Conservation (phyloP, 148 eudicot genomes). For the Amaranthus palmeri region DNA sequence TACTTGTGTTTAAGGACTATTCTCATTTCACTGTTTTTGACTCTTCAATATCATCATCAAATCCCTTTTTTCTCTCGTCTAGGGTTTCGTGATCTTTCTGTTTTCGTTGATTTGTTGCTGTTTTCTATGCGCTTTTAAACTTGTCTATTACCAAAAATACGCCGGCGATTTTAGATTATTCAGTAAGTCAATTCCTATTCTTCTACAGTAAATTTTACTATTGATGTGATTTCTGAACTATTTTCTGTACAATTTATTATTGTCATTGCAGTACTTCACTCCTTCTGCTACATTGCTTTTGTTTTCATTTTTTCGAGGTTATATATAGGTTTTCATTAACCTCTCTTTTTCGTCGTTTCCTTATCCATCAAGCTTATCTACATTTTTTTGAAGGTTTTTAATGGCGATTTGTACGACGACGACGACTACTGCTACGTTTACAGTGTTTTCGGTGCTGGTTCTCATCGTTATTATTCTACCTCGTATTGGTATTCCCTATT, state of each 20-base stretch:
- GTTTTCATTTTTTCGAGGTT: conserved; percentile 20
- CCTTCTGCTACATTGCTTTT: not conserved
- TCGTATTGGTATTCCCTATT: conserved; percentile 29
- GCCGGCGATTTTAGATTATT: no score
- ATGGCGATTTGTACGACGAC: conserved; percentile 14
- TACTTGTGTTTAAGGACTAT: no score
- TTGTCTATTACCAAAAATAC: not conserved
- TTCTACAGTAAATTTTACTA: no score
- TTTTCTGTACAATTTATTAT: not conserved
- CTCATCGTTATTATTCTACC: conserved; percentile 17
- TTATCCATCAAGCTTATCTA: conserved; percentile 10
- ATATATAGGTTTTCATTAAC: not conserved
- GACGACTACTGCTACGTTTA: conserved; percentile 1
- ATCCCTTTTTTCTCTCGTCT: conserved; percentile 17
- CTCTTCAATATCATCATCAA: not conserved
- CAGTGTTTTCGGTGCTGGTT: conserved; percentile 29
- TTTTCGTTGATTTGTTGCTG: not conserved
- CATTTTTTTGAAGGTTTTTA: conserved; percentile 1
- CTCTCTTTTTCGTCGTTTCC: conserved; percentile 8
- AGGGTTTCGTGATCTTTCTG: no score
- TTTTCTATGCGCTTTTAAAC: not conserved
- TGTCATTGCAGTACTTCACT: not conserved
- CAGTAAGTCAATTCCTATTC: no score
- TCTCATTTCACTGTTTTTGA: no score
- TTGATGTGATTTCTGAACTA: conserved; percentile 26